Conservation (phyloP, 768 basidiomycete genomes). For the Mrakia frigida region DNA sequence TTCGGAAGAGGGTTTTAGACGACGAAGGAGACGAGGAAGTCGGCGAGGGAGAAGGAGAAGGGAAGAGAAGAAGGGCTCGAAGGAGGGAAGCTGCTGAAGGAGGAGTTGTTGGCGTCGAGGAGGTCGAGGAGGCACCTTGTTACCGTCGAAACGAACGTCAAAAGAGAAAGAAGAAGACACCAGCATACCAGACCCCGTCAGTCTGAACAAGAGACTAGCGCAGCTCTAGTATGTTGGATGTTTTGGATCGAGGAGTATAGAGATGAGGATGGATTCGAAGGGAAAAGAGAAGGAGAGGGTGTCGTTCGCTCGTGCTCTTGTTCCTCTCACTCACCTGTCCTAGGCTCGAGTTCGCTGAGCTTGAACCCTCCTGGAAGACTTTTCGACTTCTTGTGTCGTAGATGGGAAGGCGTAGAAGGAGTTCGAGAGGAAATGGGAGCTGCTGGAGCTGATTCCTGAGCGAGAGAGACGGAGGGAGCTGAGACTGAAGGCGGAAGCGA, state of each 20-base stretch:
- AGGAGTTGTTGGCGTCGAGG: neutral
- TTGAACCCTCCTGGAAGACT: constrained; percentile 11
- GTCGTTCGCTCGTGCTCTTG: neutral
- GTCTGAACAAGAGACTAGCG: too few species aligned
- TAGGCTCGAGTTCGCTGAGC: neutral
- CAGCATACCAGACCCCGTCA: too few species aligned
- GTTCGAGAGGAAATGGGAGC: neutral
- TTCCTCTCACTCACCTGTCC: neutral
- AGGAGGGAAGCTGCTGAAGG: neutral
- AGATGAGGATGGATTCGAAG: neutral
- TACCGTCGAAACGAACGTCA: neutral
- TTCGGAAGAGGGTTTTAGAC: neutral
- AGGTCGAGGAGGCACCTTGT: neutral
- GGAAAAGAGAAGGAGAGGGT: neutral
- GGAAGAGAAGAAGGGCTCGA: neutral
- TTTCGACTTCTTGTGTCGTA: neutral
- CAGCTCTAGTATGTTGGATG: neutral
- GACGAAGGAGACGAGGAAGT: neutral
- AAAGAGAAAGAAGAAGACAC: neutral
- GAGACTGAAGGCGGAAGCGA: neutral
- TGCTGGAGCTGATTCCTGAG: neutral
- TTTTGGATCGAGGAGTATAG: neutral
- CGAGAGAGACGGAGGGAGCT: neutral
- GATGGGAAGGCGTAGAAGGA: too few species aligned
- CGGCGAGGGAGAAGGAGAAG: neutral